phyloP scores from a whole-genome alignment of 345 rosid genomes.

The Chamaenerion angustifolium region DNA sequence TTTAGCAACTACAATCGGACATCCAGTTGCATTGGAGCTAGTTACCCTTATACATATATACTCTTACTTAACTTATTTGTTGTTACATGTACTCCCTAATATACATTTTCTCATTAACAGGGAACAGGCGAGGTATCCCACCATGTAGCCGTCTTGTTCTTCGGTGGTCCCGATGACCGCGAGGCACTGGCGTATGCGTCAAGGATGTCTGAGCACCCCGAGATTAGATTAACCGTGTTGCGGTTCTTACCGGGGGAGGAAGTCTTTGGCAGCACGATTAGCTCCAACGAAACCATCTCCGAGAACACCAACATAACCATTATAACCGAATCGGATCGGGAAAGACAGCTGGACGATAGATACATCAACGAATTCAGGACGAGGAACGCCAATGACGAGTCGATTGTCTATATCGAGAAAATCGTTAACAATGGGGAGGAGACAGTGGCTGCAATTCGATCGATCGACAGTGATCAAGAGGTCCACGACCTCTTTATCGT shows the following conservation, averaged over 20 bases:
- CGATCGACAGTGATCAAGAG: constrained; percentile 39
- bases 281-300: background rate
- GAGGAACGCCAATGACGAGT: constrained; percentile 27
- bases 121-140: constrained; percentile 37
- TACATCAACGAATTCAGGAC: constrained; percentile 36
- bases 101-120: too few relatives aligned
- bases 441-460: constrained; percentile 54
- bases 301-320: constrained; percentile 9
- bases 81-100: too few relatives aligned
- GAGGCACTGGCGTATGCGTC: constrained; percentile 71
- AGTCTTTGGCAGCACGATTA: constrained; percentile 5
- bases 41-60: too few relatives aligned
- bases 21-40: too few relatives aligned
- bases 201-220: constrained; percentile 74
- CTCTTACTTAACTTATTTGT: too few relatives aligned
- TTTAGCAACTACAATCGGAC: too few relatives aligned
- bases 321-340: constrained; percentile 15
- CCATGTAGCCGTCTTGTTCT: constrained; percentile 60
- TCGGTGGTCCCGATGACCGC: constrained; percentile 81
- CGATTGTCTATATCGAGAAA: constrained; percentile 34
- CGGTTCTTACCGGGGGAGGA: constrained; percentile 43
- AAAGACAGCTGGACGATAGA: constrained; percentile 48
- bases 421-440: constrained; percentile 69
- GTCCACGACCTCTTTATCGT: constrained; percentile 60
- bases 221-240: constrained; percentile 42